Evolutionary conservation across 2,329 filamentous ascomycete genomes (phyloP), one percentile per base, ranked within the genome.

Genomic region (Zelopaecilomyces penicillatus): DNA sequence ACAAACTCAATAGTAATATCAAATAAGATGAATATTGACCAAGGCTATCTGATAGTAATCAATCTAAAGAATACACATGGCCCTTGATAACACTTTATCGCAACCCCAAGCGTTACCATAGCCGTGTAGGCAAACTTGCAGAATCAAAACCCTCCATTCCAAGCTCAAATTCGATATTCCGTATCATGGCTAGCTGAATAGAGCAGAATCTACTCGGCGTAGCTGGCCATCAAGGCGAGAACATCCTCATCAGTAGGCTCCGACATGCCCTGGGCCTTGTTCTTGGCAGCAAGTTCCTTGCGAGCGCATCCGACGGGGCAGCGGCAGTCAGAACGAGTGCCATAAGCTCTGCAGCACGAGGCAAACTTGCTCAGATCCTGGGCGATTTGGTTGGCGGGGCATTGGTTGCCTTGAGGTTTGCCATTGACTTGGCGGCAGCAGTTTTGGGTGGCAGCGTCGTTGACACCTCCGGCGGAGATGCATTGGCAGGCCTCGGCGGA

Each of bases 401-500:
- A 44, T 5, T 44, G n/a, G 37, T 32, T 27, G 12, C 32, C 12
- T 3, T 27, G 6, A 27, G 37, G 0, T 2, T 4, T 26, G 28
- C 45, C 37, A 33, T 41, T 41, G 9, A 37, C 37, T 10, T 39
- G 2, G 4, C 6, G 5, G 45, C 45, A 47, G 39, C 45, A 47
- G 2, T 19, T 29, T 2, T 29, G 1, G 27, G 45, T 47, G 37
- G 41, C 41, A 7, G 6, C 32, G 2, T 9, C 37, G 32, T 44
- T 47, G 41, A 31, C 37, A 30, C 39, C 39, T 4, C 2, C 6
- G 39, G 12, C 0, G 3, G 1, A 1, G 35, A 46, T 37, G 27
- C 44, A 46, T 30, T 46, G 29, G 39, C 44, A 46, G 27, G 44
- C 44, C 30, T 46, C 34, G 8, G 27, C 34, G 9, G 44, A 37